Percentiles rank a stretch among this genome's conserved stretches.
Evolutionary conservation across 2,329 filamentous ascomycete species (phyloP).

Genomic region (Botrytis aclada): DNA sequence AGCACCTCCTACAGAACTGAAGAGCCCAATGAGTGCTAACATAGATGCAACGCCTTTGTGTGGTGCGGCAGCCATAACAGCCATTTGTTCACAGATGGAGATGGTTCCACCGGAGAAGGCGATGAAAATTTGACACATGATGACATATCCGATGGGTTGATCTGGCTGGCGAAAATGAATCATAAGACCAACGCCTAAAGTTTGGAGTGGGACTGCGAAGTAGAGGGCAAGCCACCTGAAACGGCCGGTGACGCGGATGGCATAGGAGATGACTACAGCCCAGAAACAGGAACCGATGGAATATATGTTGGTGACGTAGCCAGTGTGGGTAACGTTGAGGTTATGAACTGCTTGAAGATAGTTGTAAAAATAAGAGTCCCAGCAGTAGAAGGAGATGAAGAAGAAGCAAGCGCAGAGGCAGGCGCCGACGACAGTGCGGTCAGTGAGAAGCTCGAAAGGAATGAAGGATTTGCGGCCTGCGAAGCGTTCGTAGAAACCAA

Average conservation of each 20-base stretch:
- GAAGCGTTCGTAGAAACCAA: conserved; percentile 57
- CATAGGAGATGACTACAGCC: conserved; percentile 46
- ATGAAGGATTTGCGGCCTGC: conserved; percentile 56
- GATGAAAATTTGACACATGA: conserved; percentile 60
- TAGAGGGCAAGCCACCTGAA: conserved; percentile 32
- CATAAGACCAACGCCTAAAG: conserved; percentile 56
- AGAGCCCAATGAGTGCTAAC: conserved; percentile 59
- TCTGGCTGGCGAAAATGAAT: conserved; percentile 54
- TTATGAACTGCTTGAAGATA: conserved; percentile 54
- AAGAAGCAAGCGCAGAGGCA: conserved; percentile 44
- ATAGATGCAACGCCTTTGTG: conserved; percentile 61
- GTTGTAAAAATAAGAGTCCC: conserved; percentile 52
- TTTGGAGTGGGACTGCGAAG: conserved; percentile 32
- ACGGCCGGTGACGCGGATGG: conserved; percentile 35
- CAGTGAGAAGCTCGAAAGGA: conserved; percentile 49
- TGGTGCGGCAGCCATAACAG: conserved; percentile 56
- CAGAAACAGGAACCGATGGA: conserved; percentile 50
- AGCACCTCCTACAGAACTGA: conserved; percentile 58
- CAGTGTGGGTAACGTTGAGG: conserved; percentile 47
- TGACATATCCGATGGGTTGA: conserved; percentile 49
- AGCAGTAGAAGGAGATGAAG: conserved; percentile 50
- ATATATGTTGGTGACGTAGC: conserved; percentile 51
- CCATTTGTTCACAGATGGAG: conserved; percentile 57
- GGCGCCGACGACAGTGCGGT: conserved; percentile 49
- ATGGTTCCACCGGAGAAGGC: conserved; percentile 56